Evolutionary conservation across 164 flowering plant genomes (phyloP).

Genomic region (Amborella trichopoda): DNA sequence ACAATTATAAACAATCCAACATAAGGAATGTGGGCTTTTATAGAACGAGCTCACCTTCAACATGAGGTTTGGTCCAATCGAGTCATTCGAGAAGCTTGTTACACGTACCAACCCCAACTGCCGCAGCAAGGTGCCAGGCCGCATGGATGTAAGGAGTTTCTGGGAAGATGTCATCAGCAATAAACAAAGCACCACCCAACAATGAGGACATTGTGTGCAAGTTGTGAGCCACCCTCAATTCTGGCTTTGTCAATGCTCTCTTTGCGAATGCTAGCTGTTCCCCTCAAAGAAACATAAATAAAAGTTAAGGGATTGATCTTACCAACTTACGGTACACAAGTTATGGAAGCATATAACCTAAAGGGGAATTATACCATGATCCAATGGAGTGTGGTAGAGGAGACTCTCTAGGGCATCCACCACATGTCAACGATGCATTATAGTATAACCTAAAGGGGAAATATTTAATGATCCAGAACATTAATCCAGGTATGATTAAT

Average conservation of each 20-base stretch:
- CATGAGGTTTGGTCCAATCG: background rate
- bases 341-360: no score
- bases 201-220: conserved; percentile 77
- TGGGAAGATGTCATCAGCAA: conserved; percentile 84
- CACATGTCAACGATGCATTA: no score
- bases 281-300: no score
- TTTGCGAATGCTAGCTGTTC: conserved; percentile 87
- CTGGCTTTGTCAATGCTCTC: conserved; percentile 67
- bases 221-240: conserved; percentile 58
- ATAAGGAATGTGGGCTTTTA: background rate
- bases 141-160: conserved; percentile 81
- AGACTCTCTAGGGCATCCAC: no score
- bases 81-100: conserved; percentile 82
- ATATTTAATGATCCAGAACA: no score
- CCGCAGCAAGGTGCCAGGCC: conserved; percentile 99
- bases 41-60: background rate
- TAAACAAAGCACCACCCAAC: conserved; percentile 70
- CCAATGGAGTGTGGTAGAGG: no score
- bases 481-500: no score
- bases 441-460: no score
- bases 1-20: background rate
- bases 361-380: no score
- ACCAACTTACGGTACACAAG: no score
- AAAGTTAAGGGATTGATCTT: no score
- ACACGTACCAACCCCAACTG: conserved; percentile 79